phyloP scores from a whole-genome alignment of 148 eudicot genomes.

The Fagopyrum tataricum region DNA sequence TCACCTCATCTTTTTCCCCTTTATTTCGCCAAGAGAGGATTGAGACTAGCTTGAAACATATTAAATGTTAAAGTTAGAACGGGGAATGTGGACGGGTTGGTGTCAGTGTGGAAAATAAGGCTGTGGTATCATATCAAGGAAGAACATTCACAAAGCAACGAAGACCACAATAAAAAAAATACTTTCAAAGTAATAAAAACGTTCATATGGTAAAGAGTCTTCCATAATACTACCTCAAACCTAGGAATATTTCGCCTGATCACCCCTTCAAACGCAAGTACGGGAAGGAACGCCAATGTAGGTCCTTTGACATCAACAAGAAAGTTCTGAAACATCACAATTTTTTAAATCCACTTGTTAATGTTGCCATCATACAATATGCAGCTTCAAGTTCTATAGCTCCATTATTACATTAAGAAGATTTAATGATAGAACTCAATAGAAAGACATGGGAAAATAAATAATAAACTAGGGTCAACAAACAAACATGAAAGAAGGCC shows the following conservation, averaged over 20 bases:
- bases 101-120: too few species aligned
- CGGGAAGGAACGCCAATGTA: slow-evolving; percentile 79
- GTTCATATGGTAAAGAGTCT: not conserved
- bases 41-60: not conserved
- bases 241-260: slow-evolving; percentile 88
- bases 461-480: too few species aligned
- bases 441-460: too few species aligned
- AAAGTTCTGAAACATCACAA: slow-evolving; percentile 49
- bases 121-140: too few species aligned
- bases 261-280: slow-evolving; percentile 97
- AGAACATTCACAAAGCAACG: not conserved
- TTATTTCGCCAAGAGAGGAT: not conserved
- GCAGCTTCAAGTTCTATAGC: not conserved
- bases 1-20: not conserved
- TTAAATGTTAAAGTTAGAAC: not conserved
- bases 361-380: too few species aligned
- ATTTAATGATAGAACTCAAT: too few species aligned
- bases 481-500: not conserved
- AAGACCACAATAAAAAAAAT: not conserved
- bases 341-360: not conserved
- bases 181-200: not conserved
- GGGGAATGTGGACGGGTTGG: not conserved
- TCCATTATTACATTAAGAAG: not conserved
- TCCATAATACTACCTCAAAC: slow-evolving; percentile 55
- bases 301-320: slow-evolving; percentile 96